Base-by-base conservation (phyloP, 1,284 basidiomycete species). In the Apiotrichum gamsii region DNA sequence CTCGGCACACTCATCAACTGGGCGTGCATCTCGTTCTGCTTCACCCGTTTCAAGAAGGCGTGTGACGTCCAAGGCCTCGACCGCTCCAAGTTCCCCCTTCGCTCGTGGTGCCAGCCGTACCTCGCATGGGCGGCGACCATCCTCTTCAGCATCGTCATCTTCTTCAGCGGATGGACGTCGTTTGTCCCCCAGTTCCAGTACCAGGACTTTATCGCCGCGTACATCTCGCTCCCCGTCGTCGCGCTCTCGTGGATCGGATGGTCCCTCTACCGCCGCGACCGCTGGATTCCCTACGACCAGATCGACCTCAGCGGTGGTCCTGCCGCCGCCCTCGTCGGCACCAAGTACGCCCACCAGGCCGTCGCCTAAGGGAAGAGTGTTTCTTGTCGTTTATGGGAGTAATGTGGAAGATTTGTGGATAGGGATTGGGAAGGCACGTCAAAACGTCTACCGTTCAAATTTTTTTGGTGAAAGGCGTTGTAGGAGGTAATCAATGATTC, bases 21-120 rank as follows among this genome's bases (percentile, higher is more conserved):
- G 87, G 82, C 85, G 59, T 83, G 81, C 47, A 90, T 90, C 59
- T 75, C 74, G 25, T 53, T 87, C 34, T 86, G 84, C 5, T 90
- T 88, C 62, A 61, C 85, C 42, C 81, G 83, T 23, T 90, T 90
- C 75, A 77, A 86, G 64, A 64, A 73, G 5, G 88, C 86, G 23
- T 64, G 83, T 65, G 82, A 83, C 60, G 81, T 71, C 1, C 87
- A 90, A 61, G 83, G 83, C 23, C 24, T 41, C 34, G 39, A 44
- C 34, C 29, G 87, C 37, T 70, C 48, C 8, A 76, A 71, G 2
- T 76, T 91, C 11, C 86, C 87, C 0, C 89, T 77, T 62, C 65
- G 62, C 6, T 79, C 80, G 3, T 67, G 66, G 20, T 44, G 84
- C 19, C 81, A 49, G 47, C 47, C 47, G 20, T 45, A 44, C 41